Evolutionary conservation across 331 rosid genomes (phyloP).

Genomic region (Quercus tomentella): DNA sequence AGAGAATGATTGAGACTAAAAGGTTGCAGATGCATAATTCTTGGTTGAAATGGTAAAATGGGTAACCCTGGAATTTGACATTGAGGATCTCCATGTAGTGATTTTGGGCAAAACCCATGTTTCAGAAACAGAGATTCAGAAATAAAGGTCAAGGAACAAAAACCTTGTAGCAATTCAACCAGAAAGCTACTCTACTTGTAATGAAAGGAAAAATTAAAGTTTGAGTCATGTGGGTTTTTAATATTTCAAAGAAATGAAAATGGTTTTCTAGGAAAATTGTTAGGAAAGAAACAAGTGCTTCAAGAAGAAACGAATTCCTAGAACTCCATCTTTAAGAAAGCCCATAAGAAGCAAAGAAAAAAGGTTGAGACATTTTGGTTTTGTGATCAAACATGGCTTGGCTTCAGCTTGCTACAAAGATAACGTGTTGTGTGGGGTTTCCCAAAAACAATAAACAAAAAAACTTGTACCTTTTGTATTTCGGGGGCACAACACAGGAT

Average conservation of each 20-base stretch:
- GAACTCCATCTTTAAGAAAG: background rate
- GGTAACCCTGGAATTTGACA: slow-evolving; percentile 27
- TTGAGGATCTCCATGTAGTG: slow-evolving; percentile 26
- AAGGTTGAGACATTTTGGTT: slow-evolving; percentile 8
- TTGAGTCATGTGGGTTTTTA: too few relatives aligned
- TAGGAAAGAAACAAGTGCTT: background rate
- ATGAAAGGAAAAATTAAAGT: background rate
- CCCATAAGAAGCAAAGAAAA: background rate
- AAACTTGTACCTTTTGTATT: background rate
- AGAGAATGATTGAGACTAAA: background rate
- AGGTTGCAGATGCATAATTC: slow-evolving; percentile 8
- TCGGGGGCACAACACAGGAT: background rate
- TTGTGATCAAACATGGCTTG: background rate
- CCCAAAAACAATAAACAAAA: background rate
- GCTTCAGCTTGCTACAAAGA: background rate
- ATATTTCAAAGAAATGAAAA: too few relatives aligned
- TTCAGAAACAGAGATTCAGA: slow-evolving; percentile 10
- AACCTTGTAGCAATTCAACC: slow-evolving; percentile 29
- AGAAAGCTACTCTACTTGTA: background rate
- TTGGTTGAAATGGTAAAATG: slow-evolving; percentile 2
- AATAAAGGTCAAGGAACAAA: slow-evolving; percentile 7
- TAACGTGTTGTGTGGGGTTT: background rate
- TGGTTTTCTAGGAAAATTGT: background rate
- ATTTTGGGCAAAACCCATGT: slow-evolving; percentile 15
- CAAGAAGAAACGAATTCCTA: slow-evolving; percentile 6